Evolutionary conservation across 116 monocot genomes (phyloP).

Genomic region (Papilionanthe hybrid): DNA sequence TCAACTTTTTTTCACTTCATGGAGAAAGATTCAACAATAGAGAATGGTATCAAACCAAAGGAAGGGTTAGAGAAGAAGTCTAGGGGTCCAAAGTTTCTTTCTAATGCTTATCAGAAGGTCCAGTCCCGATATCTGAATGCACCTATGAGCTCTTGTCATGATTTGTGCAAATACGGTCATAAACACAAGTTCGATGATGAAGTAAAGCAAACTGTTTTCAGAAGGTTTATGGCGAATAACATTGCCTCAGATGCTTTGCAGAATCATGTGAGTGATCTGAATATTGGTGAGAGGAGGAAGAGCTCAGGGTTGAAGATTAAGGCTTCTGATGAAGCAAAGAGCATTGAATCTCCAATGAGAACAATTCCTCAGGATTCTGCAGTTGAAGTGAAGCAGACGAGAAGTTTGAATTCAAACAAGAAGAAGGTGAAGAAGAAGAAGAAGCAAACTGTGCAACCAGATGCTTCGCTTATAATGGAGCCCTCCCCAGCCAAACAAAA

Average conservation of each 20-base stretch:
- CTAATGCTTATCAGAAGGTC: not conserved
- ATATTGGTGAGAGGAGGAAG: constrained; percentile 7
- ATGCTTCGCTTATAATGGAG: not conserved
- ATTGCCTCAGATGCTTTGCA: constrained; percentile 4
- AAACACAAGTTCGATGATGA: constrained; percentile 27
- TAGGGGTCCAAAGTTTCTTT: constrained; percentile 8
- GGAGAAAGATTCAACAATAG: not conserved
- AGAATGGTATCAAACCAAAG: not conserved
- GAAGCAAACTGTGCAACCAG: not conserved
- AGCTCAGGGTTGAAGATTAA: constrained; percentile 14
- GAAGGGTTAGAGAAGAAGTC: not conserved
- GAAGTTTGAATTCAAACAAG: not conserved
- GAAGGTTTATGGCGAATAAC: constrained; percentile 2
- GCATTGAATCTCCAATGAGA: not conserved
- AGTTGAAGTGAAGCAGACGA: not conserved
- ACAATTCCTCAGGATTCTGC: not conserved
- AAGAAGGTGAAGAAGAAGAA: not conserved
- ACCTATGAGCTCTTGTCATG: constrained; percentile 33
- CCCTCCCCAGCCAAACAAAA: not conserved
- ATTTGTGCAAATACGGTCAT: constrained; percentile 38
- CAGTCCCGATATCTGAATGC: constrained; percentile 17
- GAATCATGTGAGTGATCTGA: constrained; percentile 2
- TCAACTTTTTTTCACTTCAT: not conserved
- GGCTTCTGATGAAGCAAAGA: not conserved
- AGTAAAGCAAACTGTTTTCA: constrained; percentile 11